These are phyloP conservation scores for Rhododendron kiyosumense DNA, from an alignment of 148 eudicot genomes.

Conservation along the genomic window DNA sequence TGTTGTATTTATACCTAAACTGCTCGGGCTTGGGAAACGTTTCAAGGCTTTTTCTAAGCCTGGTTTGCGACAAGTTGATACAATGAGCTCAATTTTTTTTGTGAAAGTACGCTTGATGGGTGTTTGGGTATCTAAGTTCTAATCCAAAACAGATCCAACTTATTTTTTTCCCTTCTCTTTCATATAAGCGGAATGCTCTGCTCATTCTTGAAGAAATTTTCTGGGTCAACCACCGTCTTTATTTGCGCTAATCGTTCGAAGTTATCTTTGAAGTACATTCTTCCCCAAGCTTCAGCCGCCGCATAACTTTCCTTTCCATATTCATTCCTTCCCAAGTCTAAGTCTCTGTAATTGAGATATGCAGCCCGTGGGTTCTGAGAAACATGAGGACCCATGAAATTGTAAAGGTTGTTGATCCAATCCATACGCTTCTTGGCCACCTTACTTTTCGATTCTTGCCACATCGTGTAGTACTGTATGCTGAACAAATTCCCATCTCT, in stretches of 20 bases:
- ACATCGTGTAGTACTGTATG: neutral
- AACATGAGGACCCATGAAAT: neutral
- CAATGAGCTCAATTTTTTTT: neutral
- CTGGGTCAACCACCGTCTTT: neutral
- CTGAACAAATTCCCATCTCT: conserved; percentile 4
- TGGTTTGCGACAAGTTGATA: neutral
- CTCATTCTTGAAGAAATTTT: neutral
- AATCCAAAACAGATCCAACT: neutral
- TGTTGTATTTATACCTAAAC: neutral
- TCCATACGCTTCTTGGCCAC: neutral
- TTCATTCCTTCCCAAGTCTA: conserved; percentile 3
- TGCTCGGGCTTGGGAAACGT: no score
- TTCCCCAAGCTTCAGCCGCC: neutral
- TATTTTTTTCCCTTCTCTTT: neutral
- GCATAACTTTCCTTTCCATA: neutral
- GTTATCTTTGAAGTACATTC: conserved; percentile 1
- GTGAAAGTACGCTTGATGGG: neutral
- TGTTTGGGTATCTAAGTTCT: neutral
- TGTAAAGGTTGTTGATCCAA: neutral
- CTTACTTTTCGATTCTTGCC: neutral
- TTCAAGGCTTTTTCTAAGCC: no score
- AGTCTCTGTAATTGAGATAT: neutral
- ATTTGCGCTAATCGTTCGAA: neutral
- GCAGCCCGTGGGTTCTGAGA: neutral
- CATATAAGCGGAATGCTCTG: conserved; percentile 1